phyloP scores from a whole-genome alignment of 176 grass and related monocot species.

The Ensete ventricosum region DNA sequence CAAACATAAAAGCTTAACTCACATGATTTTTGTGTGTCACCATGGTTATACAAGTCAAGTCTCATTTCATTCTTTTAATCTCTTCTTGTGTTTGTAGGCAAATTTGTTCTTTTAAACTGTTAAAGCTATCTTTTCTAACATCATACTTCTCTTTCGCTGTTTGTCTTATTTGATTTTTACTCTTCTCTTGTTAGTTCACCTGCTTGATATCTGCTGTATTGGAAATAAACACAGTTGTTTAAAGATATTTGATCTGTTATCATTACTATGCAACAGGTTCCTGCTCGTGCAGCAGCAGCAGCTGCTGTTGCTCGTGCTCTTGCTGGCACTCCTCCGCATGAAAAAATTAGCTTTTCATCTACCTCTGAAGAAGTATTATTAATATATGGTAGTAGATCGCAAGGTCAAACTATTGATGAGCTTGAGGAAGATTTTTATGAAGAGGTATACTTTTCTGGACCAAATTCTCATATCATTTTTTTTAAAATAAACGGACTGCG shows the following conservation, averaged over 20 bases:
- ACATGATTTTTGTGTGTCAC: no score
- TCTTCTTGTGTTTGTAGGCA: no score
- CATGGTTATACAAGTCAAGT: no score
- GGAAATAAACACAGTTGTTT: not conserved
- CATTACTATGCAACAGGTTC: conserved; percentile 46
- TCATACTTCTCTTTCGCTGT: no score
- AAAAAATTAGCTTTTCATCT: conserved; percentile 61
- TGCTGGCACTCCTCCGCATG: conserved; percentile 59
- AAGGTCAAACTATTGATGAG: conserved; percentile 48
- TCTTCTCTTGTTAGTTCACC: not conserved
- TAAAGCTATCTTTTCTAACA: no score
- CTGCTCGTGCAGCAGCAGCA: conserved; percentile 73
- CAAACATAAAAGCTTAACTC: no score
- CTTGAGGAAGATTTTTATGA: conserved; percentile 84
- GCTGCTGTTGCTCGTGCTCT: conserved; percentile 72
- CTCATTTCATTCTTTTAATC: no score
- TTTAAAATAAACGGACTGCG: not conserved
- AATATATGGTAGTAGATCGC: conserved; percentile 58
- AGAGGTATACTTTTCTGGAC: conserved; percentile 41
- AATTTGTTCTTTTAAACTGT: no score
- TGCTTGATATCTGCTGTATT: not conserved
- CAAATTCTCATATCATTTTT: not conserved
- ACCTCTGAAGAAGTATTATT: conserved; percentile 70
- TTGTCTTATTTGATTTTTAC: not conserved
- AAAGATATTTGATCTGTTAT: conserved; percentile 15